Base-by-base conservation (phyloP, 2,329 filamentous ascomycete species). In the Cladosporium colombiae region DNA sequence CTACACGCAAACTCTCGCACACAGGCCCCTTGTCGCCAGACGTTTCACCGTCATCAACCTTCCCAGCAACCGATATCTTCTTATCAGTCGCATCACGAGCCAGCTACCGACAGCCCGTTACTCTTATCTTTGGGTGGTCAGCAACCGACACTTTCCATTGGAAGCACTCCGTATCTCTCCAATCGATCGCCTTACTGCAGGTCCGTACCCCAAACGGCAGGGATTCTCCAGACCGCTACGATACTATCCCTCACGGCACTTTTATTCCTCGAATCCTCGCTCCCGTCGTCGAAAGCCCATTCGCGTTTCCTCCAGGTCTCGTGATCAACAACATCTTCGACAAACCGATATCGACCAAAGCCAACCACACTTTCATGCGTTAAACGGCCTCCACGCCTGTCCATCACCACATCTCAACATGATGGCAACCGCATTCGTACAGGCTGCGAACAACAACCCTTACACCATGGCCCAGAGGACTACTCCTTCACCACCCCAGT, bases 221-320 rank as follows among this genome's bases (percentile, higher is more conserved):
- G 69, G 68, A 50, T 67, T 70, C 66, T 69, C 65, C 71, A 73
- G 71, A 74, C 72, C 72, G 72, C 72, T 68, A 68, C 71, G 70
- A 70, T 60, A 61, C 49, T 27, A 58, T 53, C 21, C 37, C 18
- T 55, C 50, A 50, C 50, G 49, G 50, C 50, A 33, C 31, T 56
- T 55, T 37, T 52, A 37, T 52, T 52, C 31, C n/a, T 46, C n/a
- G n/a, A 52, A 35, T 29, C 59, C 18, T 52, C 46, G 44, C 59
- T 23, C 52, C 44, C 21, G 29, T 62, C 27, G 5, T 62, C 27
- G 18, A 55, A 31, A 8, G 27, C 33, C 52, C 52, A 33, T 33
- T 55, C 52, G 52, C 52, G 52, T 55, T 55, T 33, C 52, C 52
- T 50, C 52, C 35, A 44, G 50, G 61, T 63, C 61, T 55, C 50